Evolutionary conservation across 2,329 filamentous ascomycete species (phyloP), one percentile per base, ranked within the genome.

Genomic region (Microdochium bolleyi): DNA sequence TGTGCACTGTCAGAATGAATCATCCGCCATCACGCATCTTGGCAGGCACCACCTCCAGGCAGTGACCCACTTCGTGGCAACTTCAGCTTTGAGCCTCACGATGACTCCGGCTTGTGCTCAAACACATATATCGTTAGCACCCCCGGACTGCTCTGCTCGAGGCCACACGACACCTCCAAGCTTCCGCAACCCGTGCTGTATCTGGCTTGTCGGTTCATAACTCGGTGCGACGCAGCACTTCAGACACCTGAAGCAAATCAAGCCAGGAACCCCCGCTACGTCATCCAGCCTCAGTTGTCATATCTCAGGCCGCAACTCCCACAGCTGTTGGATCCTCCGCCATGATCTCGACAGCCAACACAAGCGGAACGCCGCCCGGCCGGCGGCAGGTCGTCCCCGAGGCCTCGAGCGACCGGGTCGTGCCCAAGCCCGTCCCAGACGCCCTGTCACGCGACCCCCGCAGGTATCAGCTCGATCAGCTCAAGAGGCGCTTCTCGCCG

Each of bases 401-500:
- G 58, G 65, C 74, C 1, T 61, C 72, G 1, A 53, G 69, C 30
- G 74, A 75, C 46, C 77, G 78, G 54, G 70, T 85, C 21, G 80
- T 88, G 30, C 66, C 78, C 54, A 86, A 84, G 62, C 88, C 88
- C 11, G 71, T 87, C 2, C 82, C 88, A 7, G 73, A 78, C 54
- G 74, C 78, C 11, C 85, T 90, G 67, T 66, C 73, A 27, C 76
- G 83, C 55, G 82, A 91, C 63, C 87, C 88, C 7, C 78, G 87
- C 57, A 78, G 79, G 53, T 94, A 90, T 64, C 87, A 94, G 66
- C 69, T 92, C 50, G 79, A 80, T 55, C 89, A 94, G 71, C 70
- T 92, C 55, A 77, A 82, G 60, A 80, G 82, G 57, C 80, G 89
- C 32, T 92, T 83, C 66, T 73, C 71, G 1, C 73, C 78, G 7